A percentile compares a stretch with the other conserved stretches of the same genome.
Conservation (phyloP, 1,139 yeast species). For the Lodderomyces metapsilosis region DNA sequence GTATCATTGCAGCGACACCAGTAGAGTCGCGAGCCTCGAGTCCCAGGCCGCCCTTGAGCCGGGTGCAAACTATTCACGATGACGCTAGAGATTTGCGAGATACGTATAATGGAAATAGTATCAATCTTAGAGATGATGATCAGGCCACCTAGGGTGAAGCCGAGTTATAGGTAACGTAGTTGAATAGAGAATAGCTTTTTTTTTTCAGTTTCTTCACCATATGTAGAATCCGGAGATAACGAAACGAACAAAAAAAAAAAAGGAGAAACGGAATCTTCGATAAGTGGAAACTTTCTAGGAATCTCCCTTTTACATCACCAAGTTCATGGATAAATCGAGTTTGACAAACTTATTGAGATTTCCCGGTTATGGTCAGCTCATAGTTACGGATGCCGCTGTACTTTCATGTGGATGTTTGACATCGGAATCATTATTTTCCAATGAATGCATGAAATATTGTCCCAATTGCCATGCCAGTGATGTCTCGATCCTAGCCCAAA, state of each 20-base stretch:
- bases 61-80: conserved; percentile 23
- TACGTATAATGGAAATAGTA: conserved; percentile 24
- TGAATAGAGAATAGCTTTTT: too few species aligned
- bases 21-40: conserved; percentile 16
- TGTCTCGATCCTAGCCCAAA: conserved; percentile 40
- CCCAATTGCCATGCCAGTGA: conserved; percentile 45
- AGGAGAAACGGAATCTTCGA: too few species aligned
- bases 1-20: conserved; percentile 3
- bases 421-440: conserved; percentile 45
- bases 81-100: conserved; percentile 12
- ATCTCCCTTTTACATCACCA: too few species aligned
- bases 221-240: too few species aligned
- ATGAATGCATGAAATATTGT: conserved; percentile 31
- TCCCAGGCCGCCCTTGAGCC: conserved; percentile 20
- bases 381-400: conserved; percentile 51
- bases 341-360: conserved; percentile 33
- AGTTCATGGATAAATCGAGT: conserved; percentile 27
- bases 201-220: too few species aligned
- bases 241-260: too few species aligned
- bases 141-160: background rate
- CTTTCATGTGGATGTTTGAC: conserved; percentile 72
- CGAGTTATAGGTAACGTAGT: background rate
- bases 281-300: too few species aligned
- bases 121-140: conserved; percentile 19
- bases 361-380: conserved; percentile 22